Conservation (phyloP, 768 basidiomycete genomes). For the Boletus reticulatus region DNA sequence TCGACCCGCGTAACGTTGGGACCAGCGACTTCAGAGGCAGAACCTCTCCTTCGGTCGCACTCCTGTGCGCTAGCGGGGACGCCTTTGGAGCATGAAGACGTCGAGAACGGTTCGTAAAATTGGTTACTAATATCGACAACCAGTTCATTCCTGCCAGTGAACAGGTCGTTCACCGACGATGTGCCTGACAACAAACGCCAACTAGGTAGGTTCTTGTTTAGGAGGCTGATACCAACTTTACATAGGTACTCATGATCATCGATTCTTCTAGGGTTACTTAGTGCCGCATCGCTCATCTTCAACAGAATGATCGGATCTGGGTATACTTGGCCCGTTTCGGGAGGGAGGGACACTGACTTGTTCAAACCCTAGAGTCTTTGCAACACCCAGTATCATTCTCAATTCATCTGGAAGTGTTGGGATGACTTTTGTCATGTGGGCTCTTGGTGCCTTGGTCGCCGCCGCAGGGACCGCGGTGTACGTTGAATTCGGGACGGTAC, state of each 20-base stretch:
- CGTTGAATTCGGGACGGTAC: conserved; percentile 72
- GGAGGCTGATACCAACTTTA: neutral
- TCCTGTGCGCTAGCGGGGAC: neutral
- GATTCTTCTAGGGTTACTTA: conserved; percentile 30
- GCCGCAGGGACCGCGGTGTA: conserved; percentile 68
- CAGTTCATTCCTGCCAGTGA: conserved; percentile 1
- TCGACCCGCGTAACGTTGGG: neutral
- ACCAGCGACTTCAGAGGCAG: conserved; percentile 14
- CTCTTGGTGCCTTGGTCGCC: conserved; percentile 63
- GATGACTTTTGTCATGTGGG: conserved; percentile 67
- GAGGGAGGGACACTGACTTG: neutral
- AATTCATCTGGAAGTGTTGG: conserved; percentile 69
- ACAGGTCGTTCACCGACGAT: conserved; percentile 35
- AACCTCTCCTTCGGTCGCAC: conserved; percentile 17
- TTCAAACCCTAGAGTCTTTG: conserved; percentile 53
- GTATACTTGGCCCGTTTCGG: conserved; percentile 31
- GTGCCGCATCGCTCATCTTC: conserved; percentile 66
- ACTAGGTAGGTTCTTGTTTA: conserved; percentile 40
- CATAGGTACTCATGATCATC: neutral
- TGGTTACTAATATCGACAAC: neutral
- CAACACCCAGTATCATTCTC: conserved; percentile 66
- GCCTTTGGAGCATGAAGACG: neutral
- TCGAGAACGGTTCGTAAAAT: conserved; percentile 16
- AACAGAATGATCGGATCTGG: conserved; percentile 76
- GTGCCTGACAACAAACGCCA: conserved; percentile 48